A percentile compares a stretch with the other conserved stretches of the same genome.
phyloP scores from a whole-genome alignment of 371 early-diverging fungal genomes.

The Mucor piriformis region DNA sequence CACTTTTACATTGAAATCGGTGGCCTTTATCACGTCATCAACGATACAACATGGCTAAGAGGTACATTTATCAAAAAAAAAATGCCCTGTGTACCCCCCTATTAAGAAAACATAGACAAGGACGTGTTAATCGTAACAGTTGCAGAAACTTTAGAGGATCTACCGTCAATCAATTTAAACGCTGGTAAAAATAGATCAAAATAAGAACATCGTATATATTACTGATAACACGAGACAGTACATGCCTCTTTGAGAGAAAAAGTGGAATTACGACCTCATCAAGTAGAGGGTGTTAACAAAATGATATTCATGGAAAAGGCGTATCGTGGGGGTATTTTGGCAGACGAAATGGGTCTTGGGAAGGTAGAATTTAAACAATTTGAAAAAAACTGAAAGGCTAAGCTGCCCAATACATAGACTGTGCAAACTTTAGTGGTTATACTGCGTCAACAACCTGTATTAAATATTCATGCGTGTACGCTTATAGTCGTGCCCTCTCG shows the following conservation, averaged over 20 bases:
- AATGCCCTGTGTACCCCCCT: not conserved
- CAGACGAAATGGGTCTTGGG: constrained; percentile 54
- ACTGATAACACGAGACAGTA: constrained; percentile 14
- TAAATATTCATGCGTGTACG: constrained; percentile 33
- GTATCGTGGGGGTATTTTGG: constrained; percentile 44
- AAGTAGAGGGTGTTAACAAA: constrained; percentile 41
- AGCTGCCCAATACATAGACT: constrained; percentile 22
- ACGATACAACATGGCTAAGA: constrained; percentile 40
- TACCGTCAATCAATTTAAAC: constrained; percentile 40
- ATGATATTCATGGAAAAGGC: constrained; percentile 43
- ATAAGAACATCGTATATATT: not conserved
- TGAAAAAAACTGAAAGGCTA: not conserved
- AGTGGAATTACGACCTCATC: constrained; percentile 34
- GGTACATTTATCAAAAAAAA: constrained; percentile 18
- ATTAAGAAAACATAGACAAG: constrained; percentile 25
- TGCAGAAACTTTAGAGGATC: constrained; percentile 21
- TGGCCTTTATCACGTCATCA: constrained; percentile 38
- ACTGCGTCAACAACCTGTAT: constrained; percentile 41
- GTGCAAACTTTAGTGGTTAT: constrained; percentile 40
- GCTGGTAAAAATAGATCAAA: constrained; percentile 30
- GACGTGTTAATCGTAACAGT: constrained; percentile 39
- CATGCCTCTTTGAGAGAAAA: constrained; percentile 38
- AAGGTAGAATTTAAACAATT: constrained; percentile 27
- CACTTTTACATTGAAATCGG: constrained; percentile 49
- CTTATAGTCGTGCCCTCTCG: constrained; percentile 43